Evolutionary conservation across 495 filamentous ascomycete genomes (phyloP).

Genomic region (Hyaloscypha bicolor): DNA sequence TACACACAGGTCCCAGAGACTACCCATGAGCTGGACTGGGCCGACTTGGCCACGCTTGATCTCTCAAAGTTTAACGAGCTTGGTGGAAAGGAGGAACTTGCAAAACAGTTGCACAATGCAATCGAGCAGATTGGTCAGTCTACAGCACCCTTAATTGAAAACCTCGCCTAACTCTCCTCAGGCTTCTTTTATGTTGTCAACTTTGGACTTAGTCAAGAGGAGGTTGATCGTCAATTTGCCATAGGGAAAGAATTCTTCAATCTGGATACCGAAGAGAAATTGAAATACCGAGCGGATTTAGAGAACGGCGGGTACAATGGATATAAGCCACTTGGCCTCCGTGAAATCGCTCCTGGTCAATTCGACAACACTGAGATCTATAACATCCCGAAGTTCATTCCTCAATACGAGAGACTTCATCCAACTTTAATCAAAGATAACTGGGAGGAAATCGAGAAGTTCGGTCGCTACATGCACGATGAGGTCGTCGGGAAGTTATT

Average conservation of each 20-base stretch:
- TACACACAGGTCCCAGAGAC: slow-evolving; percentile 14
- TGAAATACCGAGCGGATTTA: slow-evolving; percentile 49
- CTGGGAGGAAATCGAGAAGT: slow-evolving; percentile 47
- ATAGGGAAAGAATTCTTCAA: slow-evolving; percentile 56
- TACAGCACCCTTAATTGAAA: neutral
- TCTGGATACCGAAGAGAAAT: slow-evolving; percentile 57
- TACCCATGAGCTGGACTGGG: slow-evolving; percentile 42
- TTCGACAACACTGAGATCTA: slow-evolving; percentile 58
- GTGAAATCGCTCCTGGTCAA: slow-evolving; percentile 31
- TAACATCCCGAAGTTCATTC: slow-evolving; percentile 57
- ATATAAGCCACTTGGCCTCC: slow-evolving; percentile 39
- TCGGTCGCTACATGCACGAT: slow-evolving; percentile 46
- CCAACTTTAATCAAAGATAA: slow-evolving; percentile 44
- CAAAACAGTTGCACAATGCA: slow-evolving; percentile 46
- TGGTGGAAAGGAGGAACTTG: slow-evolving; percentile 54
- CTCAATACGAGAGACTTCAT: slow-evolving; percentile 44
- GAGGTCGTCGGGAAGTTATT: slow-evolving; percentile 49
- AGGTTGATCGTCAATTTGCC: slow-evolving; percentile 59
- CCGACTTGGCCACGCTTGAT: slow-evolving; percentile 56
- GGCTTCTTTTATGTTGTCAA: slow-evolving; percentile 59
- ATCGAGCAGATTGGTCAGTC: slow-evolving; percentile 37
- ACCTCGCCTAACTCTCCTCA: neutral
- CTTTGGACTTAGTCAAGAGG: slow-evolving; percentile 57
- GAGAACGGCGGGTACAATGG: slow-evolving; percentile 51
- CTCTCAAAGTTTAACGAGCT: slow-evolving; percentile 50